These are phyloP conservation scores for Ampelomyces quisqualis DNA, from an alignment of 2,329 filamentous ascomycete species.

Conservation along the genomic window DNA sequence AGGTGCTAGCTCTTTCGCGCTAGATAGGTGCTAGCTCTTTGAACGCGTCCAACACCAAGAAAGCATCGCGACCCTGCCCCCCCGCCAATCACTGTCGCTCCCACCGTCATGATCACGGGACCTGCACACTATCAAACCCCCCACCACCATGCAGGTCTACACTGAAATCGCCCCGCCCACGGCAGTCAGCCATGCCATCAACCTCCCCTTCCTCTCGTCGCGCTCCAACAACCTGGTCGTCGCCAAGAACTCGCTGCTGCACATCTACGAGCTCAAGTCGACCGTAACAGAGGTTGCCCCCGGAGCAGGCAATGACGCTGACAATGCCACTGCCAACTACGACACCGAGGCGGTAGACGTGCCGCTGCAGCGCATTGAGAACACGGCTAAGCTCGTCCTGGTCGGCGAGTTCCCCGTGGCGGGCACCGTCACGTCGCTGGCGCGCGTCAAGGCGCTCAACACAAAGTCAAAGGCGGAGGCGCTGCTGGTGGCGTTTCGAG, in stretches of 20 bases:
- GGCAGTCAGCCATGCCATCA: slow-evolving; percentile 85
- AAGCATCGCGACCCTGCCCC: slow-evolving; percentile 9
- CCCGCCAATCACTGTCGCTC: not conserved
- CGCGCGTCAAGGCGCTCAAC: slow-evolving; percentile 69
- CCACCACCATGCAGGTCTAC: slow-evolving; percentile 82
- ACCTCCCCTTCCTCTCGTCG: slow-evolving; percentile 72
- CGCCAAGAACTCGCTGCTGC: slow-evolving; percentile 87
- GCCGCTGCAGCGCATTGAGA: slow-evolving; percentile 60
- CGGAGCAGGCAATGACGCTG: slow-evolving; percentile 46
- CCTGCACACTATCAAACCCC: not conserved
- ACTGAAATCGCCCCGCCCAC: slow-evolving; percentile 92
- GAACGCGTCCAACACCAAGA: slow-evolving; percentile 17
- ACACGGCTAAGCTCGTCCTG: slow-evolving; percentile 76
- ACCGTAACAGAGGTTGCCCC: slow-evolving; percentile 61
- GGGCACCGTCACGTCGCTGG: slow-evolving; percentile 81
- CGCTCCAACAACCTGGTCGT: slow-evolving; percentile 82
- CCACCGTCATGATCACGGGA: slow-evolving; percentile 19
- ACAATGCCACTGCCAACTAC: slow-evolving; percentile 32
- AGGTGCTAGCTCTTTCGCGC: slow-evolving; percentile 13
- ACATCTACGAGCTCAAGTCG: slow-evolving; percentile 77
- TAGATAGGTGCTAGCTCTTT: slow-evolving; percentile 19
- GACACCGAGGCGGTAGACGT: slow-evolving; percentile 55
- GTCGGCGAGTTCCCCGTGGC: slow-evolving; percentile 80
- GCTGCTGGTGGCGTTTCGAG: slow-evolving; percentile 78
- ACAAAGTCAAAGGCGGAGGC: slow-evolving; percentile 81